These are phyloP conservation scores for Sarocladiaceae sp. DNA, from an alignment of 2,329 filamentous ascomycete genomes.

Conservation along the genomic window DNA sequence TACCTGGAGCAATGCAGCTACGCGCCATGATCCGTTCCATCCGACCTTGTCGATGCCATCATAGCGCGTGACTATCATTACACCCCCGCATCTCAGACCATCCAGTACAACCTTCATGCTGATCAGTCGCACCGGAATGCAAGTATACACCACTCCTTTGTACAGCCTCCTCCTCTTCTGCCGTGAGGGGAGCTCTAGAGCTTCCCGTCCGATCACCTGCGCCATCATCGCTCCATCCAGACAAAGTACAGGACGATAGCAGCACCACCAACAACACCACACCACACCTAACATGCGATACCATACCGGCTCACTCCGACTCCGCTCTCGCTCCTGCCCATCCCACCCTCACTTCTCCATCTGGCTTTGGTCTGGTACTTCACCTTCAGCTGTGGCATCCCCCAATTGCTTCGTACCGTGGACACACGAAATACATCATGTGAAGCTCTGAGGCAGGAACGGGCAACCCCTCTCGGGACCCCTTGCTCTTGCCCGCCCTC, in stretches of 20 bases:
- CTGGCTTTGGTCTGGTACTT: background rate
- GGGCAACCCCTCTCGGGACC: conserved; percentile 1
- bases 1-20: conserved; percentile 1
- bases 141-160: background rate
- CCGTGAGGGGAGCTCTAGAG: conserved; percentile 2
- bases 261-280: background rate
- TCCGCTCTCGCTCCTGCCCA: background rate
- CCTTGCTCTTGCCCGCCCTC: conserved; percentile 15
- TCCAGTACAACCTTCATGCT: background rate
- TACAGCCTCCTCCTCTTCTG: conserved; percentile 1
- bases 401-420: background rate
- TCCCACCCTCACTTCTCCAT: background rate
- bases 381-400: background rate
- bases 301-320: background rate
- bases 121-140: background rate
- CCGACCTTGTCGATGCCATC: conserved; percentile 8
- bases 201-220: conserved; percentile 1
- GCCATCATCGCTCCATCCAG: background rate
- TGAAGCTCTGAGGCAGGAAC: conserved; percentile 10
- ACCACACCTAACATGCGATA: conserved; percentile 8
- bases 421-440: conserved; percentile 1
- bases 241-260: background rate
- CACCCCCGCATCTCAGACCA: background rate
- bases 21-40: conserved; percentile 9
- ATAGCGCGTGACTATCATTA: conserved; percentile 7